phyloP scores from a whole-genome alignment of 148 eudicot species.

The Heliosperma pusillum region DNA sequence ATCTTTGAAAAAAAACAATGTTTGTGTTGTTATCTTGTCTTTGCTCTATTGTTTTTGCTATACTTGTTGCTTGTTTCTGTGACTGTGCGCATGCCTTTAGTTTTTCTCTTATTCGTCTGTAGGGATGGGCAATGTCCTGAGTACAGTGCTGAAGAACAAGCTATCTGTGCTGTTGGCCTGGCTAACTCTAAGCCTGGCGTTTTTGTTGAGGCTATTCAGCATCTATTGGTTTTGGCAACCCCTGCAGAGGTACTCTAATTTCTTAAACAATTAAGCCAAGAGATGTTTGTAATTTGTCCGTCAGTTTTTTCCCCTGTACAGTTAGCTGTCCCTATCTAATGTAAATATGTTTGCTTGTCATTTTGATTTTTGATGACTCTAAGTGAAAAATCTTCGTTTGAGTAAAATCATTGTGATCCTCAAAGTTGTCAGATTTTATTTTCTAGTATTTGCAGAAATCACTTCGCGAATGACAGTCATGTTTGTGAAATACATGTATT shows the following conservation, averaged over 20 bases:
- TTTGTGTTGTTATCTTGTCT: background rate
- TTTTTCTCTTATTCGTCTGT: conserved; percentile 11
- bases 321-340: background rate
- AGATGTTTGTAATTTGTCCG: background rate
- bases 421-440: no score
- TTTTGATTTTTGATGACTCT: background rate
- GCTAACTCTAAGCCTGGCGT: conserved; percentile 82
- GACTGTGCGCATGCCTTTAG: conserved; percentile 11
- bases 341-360: background rate
- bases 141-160: conserved; percentile 94
- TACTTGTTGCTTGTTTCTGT: background rate
- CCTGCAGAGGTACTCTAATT: conserved; percentile 77
- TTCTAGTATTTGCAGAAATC: no score
- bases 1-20: background rate
- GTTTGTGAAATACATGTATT: no score
- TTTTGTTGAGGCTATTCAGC: conserved; percentile 89
- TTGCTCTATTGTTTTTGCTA: background rate
- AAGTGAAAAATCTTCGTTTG: background rate
- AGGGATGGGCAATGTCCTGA: conserved; percentile 99
- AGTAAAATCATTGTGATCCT: background rate
- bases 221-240: conserved; percentile 85
- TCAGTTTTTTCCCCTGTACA: background rate
- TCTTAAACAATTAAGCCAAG: background rate
- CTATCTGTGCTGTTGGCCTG: conserved; percentile 94
- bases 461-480: no score